Percentiles rank a stretch among this genome's conserved stretches.
Evolutionary conservation across 2,329 filamentous ascomycete genomes (phyloP).

Genomic region (Nemania bipapillata): DNA sequence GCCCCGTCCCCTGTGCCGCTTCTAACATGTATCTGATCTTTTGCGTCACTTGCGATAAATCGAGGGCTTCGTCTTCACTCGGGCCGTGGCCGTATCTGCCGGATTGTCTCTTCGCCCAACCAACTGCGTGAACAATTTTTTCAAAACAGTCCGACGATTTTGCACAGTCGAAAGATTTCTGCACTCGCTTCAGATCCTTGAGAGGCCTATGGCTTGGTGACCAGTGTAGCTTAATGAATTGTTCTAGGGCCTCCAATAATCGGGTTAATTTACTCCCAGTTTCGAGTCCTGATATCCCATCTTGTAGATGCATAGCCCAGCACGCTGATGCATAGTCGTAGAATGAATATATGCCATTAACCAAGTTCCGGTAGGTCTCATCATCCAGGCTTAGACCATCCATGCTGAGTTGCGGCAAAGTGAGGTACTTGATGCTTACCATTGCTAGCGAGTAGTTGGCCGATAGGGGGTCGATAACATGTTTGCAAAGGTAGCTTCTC

Average conservation of each 20-base stretch:
- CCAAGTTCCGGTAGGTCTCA: slow-evolving; percentile 30
- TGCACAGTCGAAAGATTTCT: slow-evolving; percentile 14
- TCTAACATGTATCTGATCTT: slow-evolving; percentile 44
- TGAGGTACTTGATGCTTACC: slow-evolving; percentile 45
- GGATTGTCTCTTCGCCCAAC: slow-evolving; percentile 38
- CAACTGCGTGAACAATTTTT: slow-evolving; percentile 33
- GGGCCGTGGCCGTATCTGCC: slow-evolving; percentile 33
- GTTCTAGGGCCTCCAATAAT: slow-evolving; percentile 36
- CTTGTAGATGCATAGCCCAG: slow-evolving; percentile 47
- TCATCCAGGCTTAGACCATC: slow-evolving; percentile 12
- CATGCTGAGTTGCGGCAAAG: slow-evolving; percentile 40
- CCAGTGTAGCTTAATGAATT: slow-evolving; percentile 40
- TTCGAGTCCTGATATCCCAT: slow-evolving; percentile 42
- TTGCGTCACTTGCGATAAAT: slow-evolving; percentile 32
- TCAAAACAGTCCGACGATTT: slow-evolving; percentile 28
- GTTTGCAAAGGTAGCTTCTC: slow-evolving; percentile 26
- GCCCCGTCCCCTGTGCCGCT: slow-evolving; percentile 1
- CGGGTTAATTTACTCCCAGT: slow-evolving; percentile 31
- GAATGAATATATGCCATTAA: slow-evolving; percentile 45
- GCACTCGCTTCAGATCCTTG: slow-evolving; percentile 28
- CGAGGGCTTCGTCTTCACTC: slow-evolving; percentile 34
- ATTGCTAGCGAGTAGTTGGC: slow-evolving; percentile 44
- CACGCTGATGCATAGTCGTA: slow-evolving; percentile 50
- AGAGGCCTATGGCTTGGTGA: slow-evolving; percentile 30
- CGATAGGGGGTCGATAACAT: slow-evolving; percentile 25